phyloP scores from a whole-genome alignment of 2,329 filamentous ascomycete species.

The Sporothrix inflata region DNA sequence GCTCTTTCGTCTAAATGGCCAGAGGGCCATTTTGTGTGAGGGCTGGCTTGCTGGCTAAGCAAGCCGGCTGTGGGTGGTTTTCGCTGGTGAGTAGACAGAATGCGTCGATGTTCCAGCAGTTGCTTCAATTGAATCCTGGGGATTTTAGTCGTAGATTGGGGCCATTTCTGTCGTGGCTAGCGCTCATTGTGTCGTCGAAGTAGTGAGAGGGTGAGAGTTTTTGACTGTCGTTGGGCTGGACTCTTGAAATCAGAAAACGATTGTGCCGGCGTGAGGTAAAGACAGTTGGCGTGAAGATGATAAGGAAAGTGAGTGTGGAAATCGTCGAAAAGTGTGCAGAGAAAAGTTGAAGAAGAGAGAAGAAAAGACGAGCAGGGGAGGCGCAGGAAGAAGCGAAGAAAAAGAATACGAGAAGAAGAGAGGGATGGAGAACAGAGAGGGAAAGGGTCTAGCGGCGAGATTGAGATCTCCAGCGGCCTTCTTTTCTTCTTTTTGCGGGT shows the following conservation, averaged over 20 bases:
- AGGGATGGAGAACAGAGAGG: conserved; percentile 17
- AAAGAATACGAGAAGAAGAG: conserved; percentile 15
- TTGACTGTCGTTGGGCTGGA: background rate
- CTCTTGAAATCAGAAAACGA: background rate
- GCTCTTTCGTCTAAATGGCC: conserved; percentile 78
- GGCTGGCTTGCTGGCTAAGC: background rate
- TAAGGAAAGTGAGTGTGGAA: background rate
- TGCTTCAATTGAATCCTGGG: background rate
- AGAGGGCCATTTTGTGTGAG: conserved; percentile 67
- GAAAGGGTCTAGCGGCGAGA: conserved; percentile 12
- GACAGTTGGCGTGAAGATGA: background rate
- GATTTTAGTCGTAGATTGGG: conserved; percentile 5
- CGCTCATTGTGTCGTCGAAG: conserved; percentile 25
- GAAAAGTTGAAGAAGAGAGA: background rate
- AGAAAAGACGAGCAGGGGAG: conserved; percentile 2
- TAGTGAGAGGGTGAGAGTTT: background rate
- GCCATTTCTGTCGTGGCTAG: conserved; percentile 13
- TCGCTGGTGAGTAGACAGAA: background rate
- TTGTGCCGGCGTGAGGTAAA: background rate
- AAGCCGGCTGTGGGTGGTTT: background rate
- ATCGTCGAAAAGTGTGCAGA: background rate
- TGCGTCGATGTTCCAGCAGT: background rate
- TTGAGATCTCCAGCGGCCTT: conserved; percentile 15
- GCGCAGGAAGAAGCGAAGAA: background rate
- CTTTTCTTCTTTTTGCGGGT: conserved; percentile 1